phyloP scores from a whole-genome alignment of 116 monocot species.

The Thalassia testudinum region DNA sequence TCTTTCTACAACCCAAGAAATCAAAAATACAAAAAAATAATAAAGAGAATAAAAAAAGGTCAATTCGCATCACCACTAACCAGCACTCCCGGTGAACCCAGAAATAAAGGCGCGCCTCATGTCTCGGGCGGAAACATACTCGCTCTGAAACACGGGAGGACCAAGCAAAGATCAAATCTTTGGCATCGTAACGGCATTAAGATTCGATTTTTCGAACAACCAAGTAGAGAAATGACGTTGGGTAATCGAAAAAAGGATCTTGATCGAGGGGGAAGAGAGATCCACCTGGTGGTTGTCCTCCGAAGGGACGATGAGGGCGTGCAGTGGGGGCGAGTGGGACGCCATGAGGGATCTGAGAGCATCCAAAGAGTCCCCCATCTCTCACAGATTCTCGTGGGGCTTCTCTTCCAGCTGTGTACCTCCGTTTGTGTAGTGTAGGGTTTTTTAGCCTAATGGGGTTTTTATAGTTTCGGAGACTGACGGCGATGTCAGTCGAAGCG shows the following conservation, averaged over 20 bases:
- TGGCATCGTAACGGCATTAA: too few relatives aligned
- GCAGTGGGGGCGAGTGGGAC: constrained; percentile 71
- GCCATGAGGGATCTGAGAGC: constrained; percentile 75
- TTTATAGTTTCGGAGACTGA: too few relatives aligned
- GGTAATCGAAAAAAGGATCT: not conserved
- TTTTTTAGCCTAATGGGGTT: too few relatives aligned
- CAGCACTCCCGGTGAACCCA: constrained; percentile 90
- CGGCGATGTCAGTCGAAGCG: too few relatives aligned
- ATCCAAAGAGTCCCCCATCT: constrained; percentile 47
- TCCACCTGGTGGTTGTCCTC: constrained; percentile 93
- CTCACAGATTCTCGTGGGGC: not conserved
- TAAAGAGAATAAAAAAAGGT: not conserved
- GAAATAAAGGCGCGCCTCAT: constrained; percentile 74
- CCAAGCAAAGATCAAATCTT: constrained; percentile 1
- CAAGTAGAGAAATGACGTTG: too few relatives aligned
- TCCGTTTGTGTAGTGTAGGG: too few relatives aligned
- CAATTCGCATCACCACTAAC: too few relatives aligned
- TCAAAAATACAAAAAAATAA: not conserved
- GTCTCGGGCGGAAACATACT: constrained; percentile 86
- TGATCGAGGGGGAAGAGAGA: not conserved
- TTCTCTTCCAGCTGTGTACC: too few relatives aligned
- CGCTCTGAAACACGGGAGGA: constrained; percentile 40
- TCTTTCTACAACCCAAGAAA: not conserved
- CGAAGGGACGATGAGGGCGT: constrained; percentile 82
- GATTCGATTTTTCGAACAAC: not conserved